Percentiles rank a stretch among this genome's conserved stretches.
phyloP scores from a whole-genome alignment of 352 stramenopile species.

The Hyaloperonospora brassicae region DNA sequence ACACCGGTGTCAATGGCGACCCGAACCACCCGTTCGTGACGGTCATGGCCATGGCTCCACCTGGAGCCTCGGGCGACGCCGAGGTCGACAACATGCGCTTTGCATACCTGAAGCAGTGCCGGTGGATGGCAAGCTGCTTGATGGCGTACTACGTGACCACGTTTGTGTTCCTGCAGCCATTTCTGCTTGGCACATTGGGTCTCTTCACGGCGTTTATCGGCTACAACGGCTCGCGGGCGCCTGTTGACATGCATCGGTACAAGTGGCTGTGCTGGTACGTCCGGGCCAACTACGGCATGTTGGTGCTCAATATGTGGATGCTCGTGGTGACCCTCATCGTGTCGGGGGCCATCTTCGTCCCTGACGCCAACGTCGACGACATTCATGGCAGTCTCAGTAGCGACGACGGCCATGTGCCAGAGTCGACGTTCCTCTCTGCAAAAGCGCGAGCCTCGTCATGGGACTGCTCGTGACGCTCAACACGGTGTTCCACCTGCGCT shows the following conservation, averaged over 20 bases:
- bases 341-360: slow-evolving; percentile 15
- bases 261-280: slow-evolving; percentile 68
- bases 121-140: slow-evolving; percentile 52
- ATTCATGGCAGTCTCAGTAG: slow-evolving; percentile 12
- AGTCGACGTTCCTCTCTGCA: slow-evolving; percentile 30
- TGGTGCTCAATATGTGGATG: slow-evolving; percentile 61
- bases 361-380: slow-evolving; percentile 11
- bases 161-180: slow-evolving; percentile 69
- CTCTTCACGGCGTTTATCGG: slow-evolving; percentile 58
- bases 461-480: slow-evolving; percentile 46
- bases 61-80: slow-evolving; percentile 15
- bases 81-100: slow-evolving; percentile 40
- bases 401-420: slow-evolving; percentile 14
- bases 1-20: slow-evolving; percentile 8
- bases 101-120: slow-evolving; percentile 50
- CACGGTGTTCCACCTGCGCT: slow-evolving; percentile 49
- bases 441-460: slow-evolving; percentile 39
- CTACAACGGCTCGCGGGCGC: slow-evolving; percentile 47
- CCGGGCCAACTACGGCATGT: slow-evolving; percentile 66
- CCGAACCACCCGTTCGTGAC: slow-evolving; percentile 28
- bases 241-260: slow-evolving; percentile 47
- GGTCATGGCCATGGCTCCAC: slow-evolving; percentile 26
- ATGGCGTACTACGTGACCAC: slow-evolving; percentile 61
- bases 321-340: slow-evolving; percentile 42
- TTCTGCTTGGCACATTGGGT: slow-evolving; percentile 49